Base-by-base conservation (phyloP, 139 green algal genomes). In the Closterium sp. region DNA sequence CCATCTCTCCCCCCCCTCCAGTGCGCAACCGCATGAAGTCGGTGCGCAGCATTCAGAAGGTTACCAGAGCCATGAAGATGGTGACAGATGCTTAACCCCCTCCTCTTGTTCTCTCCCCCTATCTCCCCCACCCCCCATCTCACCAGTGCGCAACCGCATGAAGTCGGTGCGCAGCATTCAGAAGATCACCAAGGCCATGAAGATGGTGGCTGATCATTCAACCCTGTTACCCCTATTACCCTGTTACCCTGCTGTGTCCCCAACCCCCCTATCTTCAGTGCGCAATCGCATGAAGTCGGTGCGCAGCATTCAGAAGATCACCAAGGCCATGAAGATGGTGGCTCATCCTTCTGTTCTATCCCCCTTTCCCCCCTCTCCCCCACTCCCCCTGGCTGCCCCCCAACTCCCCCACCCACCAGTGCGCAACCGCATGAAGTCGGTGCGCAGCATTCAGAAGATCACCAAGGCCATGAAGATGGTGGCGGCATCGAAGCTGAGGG, bases 391-490 rank as follows among this genome's bases (percentile, higher is more conserved):
- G 10, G 10, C 10, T 88, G 10, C 5, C 10, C 31, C 10, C 31
- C 79, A 87, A 38, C 32, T 3, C 32, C 9, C 9, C 79, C n/a
- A n/a, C 87, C 30, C 5, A 3, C 70, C 91, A 93, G 98, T 99
- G 31, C 98, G 99, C 95, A 96, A 97, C 95, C 96, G 98, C 24
- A 99, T 99, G 97, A 96, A 97, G 89, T 98, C 97, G 21, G 98
- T 99, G 84, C 97, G 96, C 90, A 99, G 98, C 95, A 99, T 99
- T 38, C 96, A 98, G 90, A 99, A 99, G 95, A 99, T 99, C 95
- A 99, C 98, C 10, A 98, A 97, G 92, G 98, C 98, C 93, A 99
- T 99, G 98, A 99, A 99, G 97, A 99, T 99, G 97, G 98, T 99
- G 94, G 98, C 98, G n/a, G 98, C 98, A 22, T 98, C 97, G 29